Base-by-base conservation (phyloP, 1,284 basidiomycete species). In the Inonotus obliquus region DNA sequence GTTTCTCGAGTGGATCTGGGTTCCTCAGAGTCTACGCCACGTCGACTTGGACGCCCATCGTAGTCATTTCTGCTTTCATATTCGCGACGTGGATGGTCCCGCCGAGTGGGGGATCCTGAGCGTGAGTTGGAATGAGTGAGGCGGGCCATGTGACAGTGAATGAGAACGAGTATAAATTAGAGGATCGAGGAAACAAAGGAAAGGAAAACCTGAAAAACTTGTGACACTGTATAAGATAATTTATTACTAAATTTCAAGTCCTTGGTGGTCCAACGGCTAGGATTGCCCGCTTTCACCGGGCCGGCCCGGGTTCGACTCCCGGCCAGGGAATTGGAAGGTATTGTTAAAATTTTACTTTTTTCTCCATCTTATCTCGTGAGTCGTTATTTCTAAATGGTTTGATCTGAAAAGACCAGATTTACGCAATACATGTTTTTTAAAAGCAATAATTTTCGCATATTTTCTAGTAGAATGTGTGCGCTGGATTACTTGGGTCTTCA, bases 291-390 rank as follows among this genome's bases (percentile, higher is more conserved):
- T 54, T 60, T 64, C 57, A 63, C 56, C 51, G 54, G 55, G 52
- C 38, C 57, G 56, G 55, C 61, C 67, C 60, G 66, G 67, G 67
- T 68, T 68, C 67, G 64, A 68, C 67, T 67, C 67, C 67, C 67
- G 60, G 67, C 66, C 60, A 64, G 65, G 57, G 67, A 67, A 64
- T 53, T 11, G n/a, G n/a, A n/a, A n/a, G n/a, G n/a, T 41, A 54
- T 35, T 9, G 1, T 7, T 58, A 21, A 1, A 2, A 7, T 35
- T 19, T 13, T 29, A 1, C 2, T 44, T 44, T 17, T 44, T 17
- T 6, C 9, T n/a, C n/a, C n/a, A n/a, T n/a, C n/a, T n/a, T n/a
- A n/a, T n/a, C n/a, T n/a, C n/a, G n/a, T n/a, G n/a, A n/a, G n/a
- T n/a, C n/a, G n/a, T n/a, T n/a, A n/a, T n/a, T n/a, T n/a, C n/a